These are phyloP conservation scores for Vaucheria bursata DNA, from an alignment of 352 stramenopile species.

Conservation along the genomic window DNA sequence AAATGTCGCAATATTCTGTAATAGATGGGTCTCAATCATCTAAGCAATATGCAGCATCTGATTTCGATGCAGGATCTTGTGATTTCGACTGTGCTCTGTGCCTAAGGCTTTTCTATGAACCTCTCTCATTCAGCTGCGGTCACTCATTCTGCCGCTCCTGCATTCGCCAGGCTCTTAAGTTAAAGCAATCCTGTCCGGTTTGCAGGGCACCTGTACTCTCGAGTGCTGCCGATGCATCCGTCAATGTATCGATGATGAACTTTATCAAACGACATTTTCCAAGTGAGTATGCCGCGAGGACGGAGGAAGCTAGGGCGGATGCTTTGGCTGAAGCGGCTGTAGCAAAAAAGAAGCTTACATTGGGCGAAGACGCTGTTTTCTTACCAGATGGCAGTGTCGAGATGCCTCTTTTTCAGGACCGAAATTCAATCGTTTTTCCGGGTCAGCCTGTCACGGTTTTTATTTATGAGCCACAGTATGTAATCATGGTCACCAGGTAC, in stretches of 20 bases:
- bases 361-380: constrained; percentile 24
- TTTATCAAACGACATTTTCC: constrained; percentile 39
- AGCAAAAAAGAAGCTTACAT: background rate
- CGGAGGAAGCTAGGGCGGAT: constrained; percentile 11
- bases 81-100: constrained; percentile 44
- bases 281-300: constrained; percentile 15
- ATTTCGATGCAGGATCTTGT: too few species aligned
- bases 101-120: constrained; percentile 42
- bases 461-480: constrained; percentile 36
- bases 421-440: constrained; percentile 29
- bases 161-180: constrained; percentile 22
- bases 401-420: constrained; percentile 34
- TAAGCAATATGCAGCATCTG: too few species aligned
- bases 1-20: too few species aligned
- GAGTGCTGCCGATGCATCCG: constrained; percentile 18
- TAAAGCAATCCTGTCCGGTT: constrained; percentile 34
- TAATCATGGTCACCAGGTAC: constrained; percentile 6
- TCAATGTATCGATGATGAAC: constrained; percentile 36
- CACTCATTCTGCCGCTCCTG: constrained; percentile 41
- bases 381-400: constrained; percentile 27
- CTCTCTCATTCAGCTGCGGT: constrained; percentile 38
- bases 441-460: constrained; percentile 37
- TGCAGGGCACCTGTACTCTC: constrained; percentile 29
- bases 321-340: constrained; percentile 8
- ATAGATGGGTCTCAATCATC: too few species aligned